A percentile compares a stretch with the other conserved stretches of the same genome.
phyloP scores from a whole-genome alignment of 1,284 basidiomycete species.

The Gymnopus androsaceus region DNA sequence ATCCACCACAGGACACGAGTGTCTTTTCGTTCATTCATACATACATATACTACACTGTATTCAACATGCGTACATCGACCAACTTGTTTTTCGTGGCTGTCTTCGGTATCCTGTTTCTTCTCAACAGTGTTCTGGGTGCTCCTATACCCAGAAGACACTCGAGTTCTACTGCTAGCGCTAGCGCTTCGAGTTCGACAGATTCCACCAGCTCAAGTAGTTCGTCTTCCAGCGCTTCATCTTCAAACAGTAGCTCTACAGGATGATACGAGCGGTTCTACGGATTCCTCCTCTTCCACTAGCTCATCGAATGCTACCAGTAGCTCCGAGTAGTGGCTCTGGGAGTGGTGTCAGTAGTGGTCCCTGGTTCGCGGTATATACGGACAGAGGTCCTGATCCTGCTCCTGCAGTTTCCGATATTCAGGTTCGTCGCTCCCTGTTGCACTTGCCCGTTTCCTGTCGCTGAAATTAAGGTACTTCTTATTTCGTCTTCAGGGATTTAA shows the following conservation, averaged over 20 bases:
- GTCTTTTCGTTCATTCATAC: neutral
- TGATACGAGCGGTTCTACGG: neutral
- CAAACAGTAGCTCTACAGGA: no score
- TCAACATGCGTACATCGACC: constrained; percentile 1
- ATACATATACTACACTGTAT: neutral
- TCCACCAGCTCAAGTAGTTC: neutral
- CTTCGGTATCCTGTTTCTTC: neutral
- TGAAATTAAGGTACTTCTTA: neutral
- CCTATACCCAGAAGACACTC: neutral
- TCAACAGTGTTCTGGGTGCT: neutral
- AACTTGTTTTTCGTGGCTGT: neutral
- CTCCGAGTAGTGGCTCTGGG: neutral
- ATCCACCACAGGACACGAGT: no score
- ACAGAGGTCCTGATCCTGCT: constrained; percentile 39
- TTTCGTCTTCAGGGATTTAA: constrained; percentile 38
- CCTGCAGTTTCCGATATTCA: constrained; percentile 37
- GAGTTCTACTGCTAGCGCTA: neutral
- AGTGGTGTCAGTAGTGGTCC: constrained; percentile 25
- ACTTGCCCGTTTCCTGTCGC: no score
- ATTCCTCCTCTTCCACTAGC: neutral
- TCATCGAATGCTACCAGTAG: no score
- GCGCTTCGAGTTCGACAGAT: neutral
- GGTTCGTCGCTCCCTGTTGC: constrained; percentile 27
- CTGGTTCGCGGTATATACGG: constrained; percentile 46
- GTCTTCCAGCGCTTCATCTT: neutral